Evolutionary conservation across 106 monocot genomes (phyloP), one percentile per base, ranked within the genome.

Genomic region (Platanthera zijinensis): DNA sequence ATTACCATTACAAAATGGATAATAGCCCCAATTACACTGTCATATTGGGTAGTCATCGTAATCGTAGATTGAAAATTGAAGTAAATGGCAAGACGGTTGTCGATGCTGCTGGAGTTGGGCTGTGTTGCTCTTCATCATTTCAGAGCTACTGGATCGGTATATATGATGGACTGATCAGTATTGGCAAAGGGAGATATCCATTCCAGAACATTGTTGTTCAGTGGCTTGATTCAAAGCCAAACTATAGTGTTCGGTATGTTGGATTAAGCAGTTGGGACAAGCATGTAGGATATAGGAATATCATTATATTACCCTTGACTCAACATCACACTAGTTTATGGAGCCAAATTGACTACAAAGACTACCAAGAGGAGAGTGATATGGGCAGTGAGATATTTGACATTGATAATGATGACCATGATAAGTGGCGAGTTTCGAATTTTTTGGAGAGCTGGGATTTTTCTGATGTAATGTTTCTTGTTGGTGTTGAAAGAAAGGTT

Each of bases 201-300:
- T 91, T 93, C 51, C 88, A 93, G 51, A 85, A 96, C 74, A 78
- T 88, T 74, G 83, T 96, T 51, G 89, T 93, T 51, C 87, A 93
- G 46, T 96, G 93, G 93, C 84, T 84, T 25, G 96, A 96, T 80
- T 80, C 84, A 15, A 78, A 86, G 7, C 91, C 93, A 14, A 90
- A 86, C 48, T 73, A 74, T 57, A 89, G 77, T 52, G 90, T 91
- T 79, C 93, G 86, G 48, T 96, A 96, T 79, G 83, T 96, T 57
- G 96, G 96, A 14, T 84, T 96, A 52, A 90, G 93, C 64, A 93
- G 96, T 77, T 96, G 96, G 96, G 90, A 96, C 81, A 96, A 91
- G 46, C 96, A 96, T 80, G 96, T 96, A 5, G 89, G 96, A 5
- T 96, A 96, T 79, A 90, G 89, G 74, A 96, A 96, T 75, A 84